phyloP scores from a whole-genome alignment of 139 green algal species.

The Coccomyxa sp. region DNA sequence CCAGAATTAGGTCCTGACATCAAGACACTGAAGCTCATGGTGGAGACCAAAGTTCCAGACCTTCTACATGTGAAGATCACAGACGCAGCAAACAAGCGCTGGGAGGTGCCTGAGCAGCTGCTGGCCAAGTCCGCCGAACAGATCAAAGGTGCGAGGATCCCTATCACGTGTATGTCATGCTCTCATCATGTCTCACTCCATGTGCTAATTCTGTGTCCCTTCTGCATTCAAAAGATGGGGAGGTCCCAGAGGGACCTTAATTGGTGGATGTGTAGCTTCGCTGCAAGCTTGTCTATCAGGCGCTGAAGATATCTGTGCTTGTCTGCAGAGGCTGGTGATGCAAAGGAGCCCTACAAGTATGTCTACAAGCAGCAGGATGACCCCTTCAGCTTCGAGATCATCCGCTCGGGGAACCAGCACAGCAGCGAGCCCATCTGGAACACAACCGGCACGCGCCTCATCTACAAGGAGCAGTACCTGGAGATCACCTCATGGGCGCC shows the following conservation, averaged over 20 bases:
- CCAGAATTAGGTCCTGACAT: slow-evolving; percentile 36
- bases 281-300: background rate
- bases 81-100: slow-evolving; percentile 19
- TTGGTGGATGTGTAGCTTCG: background rate
- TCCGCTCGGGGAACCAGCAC: background rate
- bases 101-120: slow-evolving; percentile 28
- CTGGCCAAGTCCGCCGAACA: background rate
- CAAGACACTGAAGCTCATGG: background rate
- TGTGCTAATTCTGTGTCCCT: background rate
- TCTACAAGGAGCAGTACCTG: slow-evolving; percentile 54
- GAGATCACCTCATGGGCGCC: slow-evolving; percentile 26
- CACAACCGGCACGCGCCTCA: slow-evolving; percentile 22
- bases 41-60: background rate
- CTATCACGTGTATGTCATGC: background rate
- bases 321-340: too few relatives aligned
- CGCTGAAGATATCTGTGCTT: too few relatives aligned
- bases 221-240: background rate
- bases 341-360: background rate
- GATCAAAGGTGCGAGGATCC: background rate
- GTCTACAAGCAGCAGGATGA: background rate
- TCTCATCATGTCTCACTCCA: background rate
- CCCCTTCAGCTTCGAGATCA: slow-evolving; percentile 24
- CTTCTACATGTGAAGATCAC: slow-evolving; percentile 23
- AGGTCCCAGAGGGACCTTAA: too few relatives aligned
- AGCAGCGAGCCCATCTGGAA: slow-evolving; percentile 16